Evolutionary conservation across 495 filamentous ascomycete species (phyloP), one percentile per base, ranked within the genome.

Genomic region (Geopyxis carbonaria): DNA sequence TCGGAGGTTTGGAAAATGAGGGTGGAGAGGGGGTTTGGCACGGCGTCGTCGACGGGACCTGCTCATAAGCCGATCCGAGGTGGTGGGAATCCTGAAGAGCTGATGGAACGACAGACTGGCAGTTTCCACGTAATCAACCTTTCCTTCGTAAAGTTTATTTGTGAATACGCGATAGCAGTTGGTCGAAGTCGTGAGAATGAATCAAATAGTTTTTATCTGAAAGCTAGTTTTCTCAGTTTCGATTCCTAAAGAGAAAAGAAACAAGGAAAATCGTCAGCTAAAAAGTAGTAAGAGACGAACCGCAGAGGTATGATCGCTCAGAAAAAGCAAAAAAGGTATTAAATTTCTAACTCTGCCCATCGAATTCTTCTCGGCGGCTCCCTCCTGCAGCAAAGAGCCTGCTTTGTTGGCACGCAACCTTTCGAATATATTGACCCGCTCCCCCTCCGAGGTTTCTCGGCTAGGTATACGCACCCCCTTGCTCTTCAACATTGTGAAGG

Each of bases 51-150:
- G 48, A 42, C 42, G 40, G 37, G 46, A 28, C 36, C 41, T 51
- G 48, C 46, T 51, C 48, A 51, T 51, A 51, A 42, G 40, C 48
- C 46, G 48, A 30, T 42, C 38, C 42, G 46, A 36, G 46, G 34
- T 38, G 14, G 19, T 39, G 36, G 9, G 36, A 38, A 32, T 34
- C 28, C 34, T 43, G 37, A 23, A 27, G 29, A 31, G 46, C 27
- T 29, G 37, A 43, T 33, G 48, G 33, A 43, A 49, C 38, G 46
- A 51, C 46, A 49, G 48, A 44, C 34, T 49, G 46, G 45, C 44
- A 35, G 14, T 30, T 34, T 36, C 27, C 30, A 43, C 33, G 38
- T 25, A 18, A 28, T 38, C 22, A 40, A 32, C 40, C 28, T 33
- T 46, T 29, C 20, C 22, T 40, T 32, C 27, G 25, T 22, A 20